Conservation (phyloP, 2,329 filamentous ascomycete genomes). For the Nemania abortiva region DNA sequence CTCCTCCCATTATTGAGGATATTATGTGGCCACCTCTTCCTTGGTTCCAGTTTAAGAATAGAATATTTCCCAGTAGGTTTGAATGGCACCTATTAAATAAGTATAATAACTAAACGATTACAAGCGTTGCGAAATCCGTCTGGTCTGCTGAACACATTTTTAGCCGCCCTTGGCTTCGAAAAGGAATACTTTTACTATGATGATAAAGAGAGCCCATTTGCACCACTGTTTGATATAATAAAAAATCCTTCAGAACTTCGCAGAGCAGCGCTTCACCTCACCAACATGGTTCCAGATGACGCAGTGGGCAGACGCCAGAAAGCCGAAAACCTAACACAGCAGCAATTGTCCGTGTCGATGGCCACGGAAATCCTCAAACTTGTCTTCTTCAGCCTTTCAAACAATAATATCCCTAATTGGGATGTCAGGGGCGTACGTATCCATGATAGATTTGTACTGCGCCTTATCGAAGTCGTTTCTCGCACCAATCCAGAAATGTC, state of each 20-base stretch:
- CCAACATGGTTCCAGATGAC: conserved; percentile 12
- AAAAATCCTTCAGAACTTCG: conserved; percentile 3
- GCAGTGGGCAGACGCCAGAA: background rate
- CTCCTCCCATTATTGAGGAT: background rate
- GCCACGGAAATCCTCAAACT: conserved; percentile 13
- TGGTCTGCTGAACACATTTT: background rate
- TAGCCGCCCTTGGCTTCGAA: too few relatives aligned
- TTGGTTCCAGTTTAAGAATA: conserved; percentile 28
- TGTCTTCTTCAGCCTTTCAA: conserved; percentile 27
- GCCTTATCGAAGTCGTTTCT: conserved; percentile 13
- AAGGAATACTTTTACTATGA: too few relatives aligned
- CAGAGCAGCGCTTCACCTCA: background rate
- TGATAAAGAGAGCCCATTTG: too few relatives aligned
- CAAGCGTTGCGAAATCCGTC: conserved; percentile 7
- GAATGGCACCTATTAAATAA: background rate
- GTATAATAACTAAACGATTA: background rate
- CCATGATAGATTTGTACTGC: conserved; percentile 18
- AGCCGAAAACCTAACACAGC: background rate
- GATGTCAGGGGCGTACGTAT: fast-evolving
- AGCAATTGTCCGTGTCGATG: background rate
- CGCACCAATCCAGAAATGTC: conserved; percentile 13
- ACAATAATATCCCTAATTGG: background rate
- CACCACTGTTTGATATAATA: background rate
- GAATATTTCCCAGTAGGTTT: conserved; percentile 5
- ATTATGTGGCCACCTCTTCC: conserved; percentile 20